Conservation (phyloP, 169 alveolate species). For the Plasmodium ovale region DNA sequence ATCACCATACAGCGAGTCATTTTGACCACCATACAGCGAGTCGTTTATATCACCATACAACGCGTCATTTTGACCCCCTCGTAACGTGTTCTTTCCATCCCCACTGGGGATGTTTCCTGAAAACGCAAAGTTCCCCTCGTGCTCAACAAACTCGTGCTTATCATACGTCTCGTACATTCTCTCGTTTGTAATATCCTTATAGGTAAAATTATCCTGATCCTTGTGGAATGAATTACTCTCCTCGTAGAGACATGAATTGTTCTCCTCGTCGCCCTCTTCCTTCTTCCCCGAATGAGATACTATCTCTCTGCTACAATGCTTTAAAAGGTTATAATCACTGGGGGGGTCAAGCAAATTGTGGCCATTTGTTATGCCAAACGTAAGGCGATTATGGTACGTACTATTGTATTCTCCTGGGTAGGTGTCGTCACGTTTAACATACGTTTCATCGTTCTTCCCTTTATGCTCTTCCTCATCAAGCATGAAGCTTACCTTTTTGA, state of each 20-base stretch:
- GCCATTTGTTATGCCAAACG: too few species aligned
- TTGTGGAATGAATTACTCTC: too few species aligned
- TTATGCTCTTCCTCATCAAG: constrained; percentile 21
- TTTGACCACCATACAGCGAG: background rate
- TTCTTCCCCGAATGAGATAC: too few species aligned
- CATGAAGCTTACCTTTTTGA: constrained; percentile 48
- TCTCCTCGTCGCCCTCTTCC: too few species aligned
- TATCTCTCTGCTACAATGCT: too few species aligned
- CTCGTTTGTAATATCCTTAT: constrained; percentile 31
- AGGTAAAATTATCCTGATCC: too few species aligned
- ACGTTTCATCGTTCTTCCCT: constrained; percentile 30
- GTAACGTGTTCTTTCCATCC: background rate
- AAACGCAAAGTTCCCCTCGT: background rate
- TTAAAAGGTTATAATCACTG: too few species aligned
- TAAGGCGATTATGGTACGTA: too few species aligned
- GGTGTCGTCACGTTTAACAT: too few species aligned
- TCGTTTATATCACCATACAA: background rate
- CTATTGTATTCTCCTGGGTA: background rate
- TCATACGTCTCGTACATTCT: constrained; percentile 20
- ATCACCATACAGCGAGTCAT: background rate
- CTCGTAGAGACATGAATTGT: too few species aligned
- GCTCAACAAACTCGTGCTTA: constrained; percentile 22
- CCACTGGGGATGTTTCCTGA: background rate
- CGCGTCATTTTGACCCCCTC: background rate
- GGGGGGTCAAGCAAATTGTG: too few species aligned